A percentile compares a stretch with the other conserved stretches of the same genome.
phyloP scores from a whole-genome alignment of 306 rosid species.

The Quercus suber region DNA sequence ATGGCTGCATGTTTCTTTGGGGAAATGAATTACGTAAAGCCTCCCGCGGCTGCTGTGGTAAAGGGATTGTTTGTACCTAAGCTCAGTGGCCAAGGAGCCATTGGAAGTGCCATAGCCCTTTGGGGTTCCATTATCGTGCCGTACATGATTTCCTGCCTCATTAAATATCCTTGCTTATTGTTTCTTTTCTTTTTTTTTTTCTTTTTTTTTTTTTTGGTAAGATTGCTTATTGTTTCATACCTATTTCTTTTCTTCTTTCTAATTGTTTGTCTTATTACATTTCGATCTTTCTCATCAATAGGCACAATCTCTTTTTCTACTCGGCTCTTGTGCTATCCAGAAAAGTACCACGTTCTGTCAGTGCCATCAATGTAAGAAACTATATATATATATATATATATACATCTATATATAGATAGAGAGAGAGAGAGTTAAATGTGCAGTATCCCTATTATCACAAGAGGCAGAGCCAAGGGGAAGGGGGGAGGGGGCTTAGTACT shows the following conservation, averaged over 20 bases:
- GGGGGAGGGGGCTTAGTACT: too few relatives aligned
- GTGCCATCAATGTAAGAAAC: conserved; percentile 65
- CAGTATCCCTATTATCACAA: too few relatives aligned
- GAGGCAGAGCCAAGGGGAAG: too few relatives aligned
- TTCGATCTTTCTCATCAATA: conserved; percentile 19
- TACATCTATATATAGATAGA: too few relatives aligned
- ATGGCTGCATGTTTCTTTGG: conserved; percentile 94
- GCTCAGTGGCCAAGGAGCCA: conserved; percentile 61
- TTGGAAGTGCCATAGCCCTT: conserved; percentile 83
- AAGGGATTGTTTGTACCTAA: conserved; percentile 69
- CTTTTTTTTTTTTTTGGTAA: too few relatives aligned
- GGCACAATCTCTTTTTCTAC: conserved; percentile 90
- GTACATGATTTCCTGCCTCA: conserved; percentile 26
- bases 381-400: too few relatives aligned
- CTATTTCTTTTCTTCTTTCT: too few relatives aligned
- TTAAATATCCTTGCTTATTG: neutral
- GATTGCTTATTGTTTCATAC: too few relatives aligned
- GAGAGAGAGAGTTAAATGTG: too few relatives aligned
- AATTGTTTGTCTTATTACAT: neutral
- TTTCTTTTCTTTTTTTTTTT: too few relatives aligned
- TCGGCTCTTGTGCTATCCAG: conserved; percentile 46
- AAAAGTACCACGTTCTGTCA: conserved; percentile 52
- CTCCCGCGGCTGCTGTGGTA: conserved; percentile 43
- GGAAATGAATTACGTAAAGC: conserved; percentile 76
- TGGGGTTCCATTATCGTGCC: conserved; percentile 93